phyloP scores from a whole-genome alignment of 495 filamentous ascomycete genomes.

The Annulohypoxylon nitens region DNA sequence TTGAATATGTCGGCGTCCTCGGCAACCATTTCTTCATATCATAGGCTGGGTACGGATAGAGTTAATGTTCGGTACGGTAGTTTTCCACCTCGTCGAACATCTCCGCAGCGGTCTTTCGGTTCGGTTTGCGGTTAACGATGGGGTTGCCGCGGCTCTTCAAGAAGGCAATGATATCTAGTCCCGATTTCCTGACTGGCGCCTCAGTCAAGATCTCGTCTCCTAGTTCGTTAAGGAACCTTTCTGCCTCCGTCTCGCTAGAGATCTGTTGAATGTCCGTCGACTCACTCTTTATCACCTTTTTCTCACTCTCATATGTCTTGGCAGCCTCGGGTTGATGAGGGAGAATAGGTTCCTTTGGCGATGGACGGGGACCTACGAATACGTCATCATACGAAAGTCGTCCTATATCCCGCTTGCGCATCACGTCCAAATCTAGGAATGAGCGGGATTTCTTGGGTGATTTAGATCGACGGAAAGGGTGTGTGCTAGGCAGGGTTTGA shows the following conservation, averaged over 20 bases:
- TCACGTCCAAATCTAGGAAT: constrained; percentile 4
- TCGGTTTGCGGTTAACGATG: constrained; percentile 10
- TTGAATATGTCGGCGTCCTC: neutral
- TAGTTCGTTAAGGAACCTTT: constrained; percentile 23
- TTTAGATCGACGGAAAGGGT: constrained; percentile 16
- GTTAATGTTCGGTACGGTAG: neutral
- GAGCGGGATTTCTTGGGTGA: neutral
- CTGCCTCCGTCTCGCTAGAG: constrained; percentile 14
- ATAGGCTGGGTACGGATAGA: no score
- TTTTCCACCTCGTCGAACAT: constrained; percentile 10
- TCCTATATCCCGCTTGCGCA: constrained; percentile 24
- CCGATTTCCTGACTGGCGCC: neutral
- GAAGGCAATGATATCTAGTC: constrained; percentile 2
- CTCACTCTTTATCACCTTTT: constrained; percentile 4
- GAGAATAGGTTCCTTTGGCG: neutral
- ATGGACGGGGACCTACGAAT: constrained; percentile 13
- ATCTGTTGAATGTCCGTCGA: neutral
- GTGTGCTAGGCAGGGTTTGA: neutral
- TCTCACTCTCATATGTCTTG: neutral
- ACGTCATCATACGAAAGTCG: constrained; percentile 45
- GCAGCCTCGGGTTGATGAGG: neutral
- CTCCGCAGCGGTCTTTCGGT: constrained; percentile 10
- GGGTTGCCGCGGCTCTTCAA: neutral
- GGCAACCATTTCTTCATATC: neutral
- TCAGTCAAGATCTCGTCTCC: neutral